Conservation (phyloP, 306 rosid species). For the Delonix regia region DNA sequence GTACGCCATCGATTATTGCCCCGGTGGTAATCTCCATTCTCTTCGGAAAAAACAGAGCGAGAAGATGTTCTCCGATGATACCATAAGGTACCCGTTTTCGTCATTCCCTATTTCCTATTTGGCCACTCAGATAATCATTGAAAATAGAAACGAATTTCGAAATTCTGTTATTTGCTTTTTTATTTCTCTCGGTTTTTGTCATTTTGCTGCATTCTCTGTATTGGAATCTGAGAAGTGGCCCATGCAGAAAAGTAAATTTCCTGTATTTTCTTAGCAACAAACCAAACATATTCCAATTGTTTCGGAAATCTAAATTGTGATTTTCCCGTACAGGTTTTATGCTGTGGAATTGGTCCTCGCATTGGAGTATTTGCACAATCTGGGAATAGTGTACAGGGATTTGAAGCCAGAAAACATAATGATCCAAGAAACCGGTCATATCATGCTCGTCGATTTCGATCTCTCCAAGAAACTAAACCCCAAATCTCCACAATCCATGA, state of each 20-base stretch:
- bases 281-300: background rate
- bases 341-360: slow-evolving; percentile 84
- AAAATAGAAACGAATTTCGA: background rate
- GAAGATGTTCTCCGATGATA: slow-evolving; percentile 71
- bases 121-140: background rate
- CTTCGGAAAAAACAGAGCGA: slow-evolving; percentile 68
- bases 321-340: slow-evolving; percentile 58
- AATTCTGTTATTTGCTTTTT: background rate
- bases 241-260: background rate
- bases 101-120: slow-evolving; percentile 5
- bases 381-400: slow-evolving; percentile 85
- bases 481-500: slow-evolving; percentile 39
- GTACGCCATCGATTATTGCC: slow-evolving; percentile 75
- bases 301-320: background rate
- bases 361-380: slow-evolving; percentile 76
- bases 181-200: background rate
- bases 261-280: background rate
- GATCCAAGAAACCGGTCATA: slow-evolving; percentile 86
- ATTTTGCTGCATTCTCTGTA: background rate
- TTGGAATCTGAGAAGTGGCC: background rate
- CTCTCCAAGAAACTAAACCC: slow-evolving; percentile 68
- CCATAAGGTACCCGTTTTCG: slow-evolving; percentile 54
- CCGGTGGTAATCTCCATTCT: slow-evolving; percentile 77
- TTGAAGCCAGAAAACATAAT: slow-evolving; percentile 89
- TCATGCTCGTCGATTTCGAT: slow-evolving; percentile 94